phyloP scores from a whole-genome alignment of 2,329 filamentous ascomycete species.

The Calonectria pteridis region DNA sequence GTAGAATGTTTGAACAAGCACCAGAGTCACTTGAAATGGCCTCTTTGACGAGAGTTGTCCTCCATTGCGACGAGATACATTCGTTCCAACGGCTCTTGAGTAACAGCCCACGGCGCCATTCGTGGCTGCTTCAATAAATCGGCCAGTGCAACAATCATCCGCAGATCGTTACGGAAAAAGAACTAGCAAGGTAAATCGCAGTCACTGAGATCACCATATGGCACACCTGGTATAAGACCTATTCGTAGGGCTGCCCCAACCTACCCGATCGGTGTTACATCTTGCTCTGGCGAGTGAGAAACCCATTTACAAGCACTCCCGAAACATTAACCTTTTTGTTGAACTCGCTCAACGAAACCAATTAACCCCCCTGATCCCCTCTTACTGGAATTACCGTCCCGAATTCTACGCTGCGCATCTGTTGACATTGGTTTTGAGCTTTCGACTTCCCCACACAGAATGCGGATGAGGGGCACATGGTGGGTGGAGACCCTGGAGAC shows the following conservation, averaged over 20 bases:
- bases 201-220: no score
- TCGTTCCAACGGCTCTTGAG: no score
- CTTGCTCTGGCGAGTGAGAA: background rate
- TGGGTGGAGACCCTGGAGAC: conserved; percentile 13
- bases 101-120: no score
- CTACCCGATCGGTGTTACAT: no score
- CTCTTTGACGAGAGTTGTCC: no score
- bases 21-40: background rate
- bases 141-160: no score
- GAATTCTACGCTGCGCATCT: background rate
- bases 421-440: background rate
- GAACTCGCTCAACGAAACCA: background rate
- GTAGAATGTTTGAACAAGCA: background rate
- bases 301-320: background rate
- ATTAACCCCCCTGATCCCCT: background rate
- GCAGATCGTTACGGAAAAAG: no score
- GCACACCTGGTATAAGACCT: no score
- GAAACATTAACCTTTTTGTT: background rate
- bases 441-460: conserved; percentile 20
- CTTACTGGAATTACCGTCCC: background rate
- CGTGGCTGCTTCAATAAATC: no score
- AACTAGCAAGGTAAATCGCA: no score
- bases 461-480: conserved; percentile 23
- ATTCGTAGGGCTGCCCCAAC: no score
- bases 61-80: no score